Percentiles rank a stretch among this genome's conserved stretches.
Evolutionary conservation across 2,329 filamentous ascomycete genomes (phyloP).

Genomic region (Plenodomus tracheiphilus): DNA sequence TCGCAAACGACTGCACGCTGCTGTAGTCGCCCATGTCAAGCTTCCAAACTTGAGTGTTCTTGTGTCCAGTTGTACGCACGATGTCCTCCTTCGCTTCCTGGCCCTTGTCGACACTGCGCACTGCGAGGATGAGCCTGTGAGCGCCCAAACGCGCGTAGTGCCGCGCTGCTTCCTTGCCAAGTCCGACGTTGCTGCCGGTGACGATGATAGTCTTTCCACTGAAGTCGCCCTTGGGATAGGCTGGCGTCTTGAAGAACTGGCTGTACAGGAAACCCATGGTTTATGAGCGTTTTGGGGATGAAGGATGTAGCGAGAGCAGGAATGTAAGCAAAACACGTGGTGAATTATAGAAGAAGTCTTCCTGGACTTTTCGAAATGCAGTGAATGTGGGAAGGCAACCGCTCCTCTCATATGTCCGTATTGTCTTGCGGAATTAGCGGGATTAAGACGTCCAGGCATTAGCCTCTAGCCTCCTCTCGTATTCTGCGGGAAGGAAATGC

Average conservation of each 20-base stretch:
- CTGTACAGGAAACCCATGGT: slow-evolving; percentile 40
- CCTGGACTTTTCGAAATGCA: neutral
- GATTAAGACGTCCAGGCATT: neutral
- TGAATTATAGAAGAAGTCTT: neutral
- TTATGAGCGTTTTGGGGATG: neutral
- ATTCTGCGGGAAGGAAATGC: neutral
- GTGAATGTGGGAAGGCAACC: neutral
- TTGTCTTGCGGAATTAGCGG: neutral
- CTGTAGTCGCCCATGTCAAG: slow-evolving; percentile 27
- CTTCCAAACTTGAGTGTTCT: slow-evolving; percentile 28
- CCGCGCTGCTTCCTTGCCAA: slow-evolving; percentile 36
- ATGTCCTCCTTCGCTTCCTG: slow-evolving; percentile 30
- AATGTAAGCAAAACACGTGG: neutral
- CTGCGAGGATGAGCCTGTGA: slow-evolving; percentile 35
- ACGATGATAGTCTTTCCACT: slow-evolving; percentile 47
- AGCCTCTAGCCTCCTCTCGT: slow-evolving; percentile 1
- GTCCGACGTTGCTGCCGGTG: slow-evolving; percentile 42
- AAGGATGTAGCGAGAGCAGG: neutral
- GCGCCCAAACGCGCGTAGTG: slow-evolving; percentile 30
- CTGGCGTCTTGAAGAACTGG: slow-evolving; percentile 44
- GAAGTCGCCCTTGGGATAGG: slow-evolving; percentile 13
- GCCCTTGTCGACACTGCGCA: slow-evolving; percentile 34
- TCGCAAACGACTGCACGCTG: slow-evolving; percentile 21
- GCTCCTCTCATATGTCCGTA: no score
- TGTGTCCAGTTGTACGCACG: slow-evolving; percentile 11